Evolutionary conservation across 768 basidiomycete genomes (phyloP).

Genomic region (Boletus reticuloceps): DNA sequence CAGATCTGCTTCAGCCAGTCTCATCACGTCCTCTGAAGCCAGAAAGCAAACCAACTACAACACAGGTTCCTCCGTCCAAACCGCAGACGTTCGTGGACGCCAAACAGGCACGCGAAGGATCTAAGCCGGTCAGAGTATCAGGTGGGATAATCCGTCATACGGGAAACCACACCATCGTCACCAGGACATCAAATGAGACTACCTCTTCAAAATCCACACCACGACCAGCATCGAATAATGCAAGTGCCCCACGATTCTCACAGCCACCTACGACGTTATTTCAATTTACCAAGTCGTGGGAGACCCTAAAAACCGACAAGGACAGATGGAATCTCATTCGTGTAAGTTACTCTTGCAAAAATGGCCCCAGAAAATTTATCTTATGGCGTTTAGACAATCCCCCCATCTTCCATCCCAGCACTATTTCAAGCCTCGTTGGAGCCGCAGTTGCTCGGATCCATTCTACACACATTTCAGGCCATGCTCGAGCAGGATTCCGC

Average conservation of each 20-base stretch:
- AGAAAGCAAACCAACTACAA: slow-evolving; percentile 13
- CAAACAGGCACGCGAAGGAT: slow-evolving; percentile 51
- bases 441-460: slow-evolving; percentile 53
- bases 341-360: slow-evolving; percentile 39
- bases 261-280: slow-evolving; percentile 49
- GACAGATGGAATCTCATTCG: slow-evolving; percentile 58
- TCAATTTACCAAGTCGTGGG: slow-evolving; percentile 64
- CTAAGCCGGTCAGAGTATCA: slow-evolving; percentile 47
- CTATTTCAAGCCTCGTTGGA: slow-evolving; percentile 74
- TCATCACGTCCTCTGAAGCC: slow-evolving; percentile 35
- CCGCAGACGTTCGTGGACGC: slow-evolving; percentile 54
- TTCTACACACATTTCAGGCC: slow-evolving; percentile 51
- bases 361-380: not conserved
- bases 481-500: slow-evolving; percentile 21
- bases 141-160: slow-evolving; percentile 72
- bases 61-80: slow-evolving; percentile 10
- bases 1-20: slow-evolving; percentile 36
- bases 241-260: slow-evolving; percentile 1
- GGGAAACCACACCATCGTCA: slow-evolving; percentile 60
- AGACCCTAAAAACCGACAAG: slow-evolving; percentile 34
- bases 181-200: slow-evolving; percentile 26
- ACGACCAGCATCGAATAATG: not conserved
- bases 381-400: slow-evolving; percentile 43
- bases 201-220: not conserved
- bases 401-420: slow-evolving; percentile 52